Base-by-base conservation (phyloP, 2,329 filamentous ascomycete genomes). In the Endocalyx cinctus region DNA sequence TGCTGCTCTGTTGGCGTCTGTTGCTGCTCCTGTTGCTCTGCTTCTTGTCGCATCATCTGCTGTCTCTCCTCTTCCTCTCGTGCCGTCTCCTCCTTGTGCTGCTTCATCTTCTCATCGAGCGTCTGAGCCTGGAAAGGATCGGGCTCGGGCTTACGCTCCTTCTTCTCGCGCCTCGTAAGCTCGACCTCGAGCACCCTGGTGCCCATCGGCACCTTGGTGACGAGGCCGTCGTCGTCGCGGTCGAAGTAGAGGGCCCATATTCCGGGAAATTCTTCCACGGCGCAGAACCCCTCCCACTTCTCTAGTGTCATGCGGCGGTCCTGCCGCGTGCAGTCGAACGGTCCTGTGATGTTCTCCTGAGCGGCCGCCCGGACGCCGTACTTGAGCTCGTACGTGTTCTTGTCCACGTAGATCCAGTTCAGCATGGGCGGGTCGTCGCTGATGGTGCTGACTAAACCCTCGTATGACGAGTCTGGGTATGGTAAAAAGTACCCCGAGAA, bases 401-500 rank as follows among this genome's bases (percentile, higher is more conserved):
- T 58, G 46, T 71, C 62, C 27, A 70, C 54, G 36, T 65, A 71
- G 41, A 71, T 64, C 68, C 68, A 72, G 48, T 72, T 71, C 45
- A 71, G 55, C 41, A 69, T 62, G 1, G 67, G 67, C n/a, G 67
- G 64, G 11, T 64, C 64, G 31, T 69, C 62, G 20, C 60, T 66
- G 25, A 71, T 70, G 8, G 65, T 70, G 29, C 62, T 69, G 17
- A 71, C 67, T 3, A 71, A 51, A 4, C 68, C 68, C 23, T 67
- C 60, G 27, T 64, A 60, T 17, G 53, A 38, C n/a, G 60, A 42
- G n/a, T 73, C 73, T 4, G 74, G 73, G 42, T 77, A 77, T 2
- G 73, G 72, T 15, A 77, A 57, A 42, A 66, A 77, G 46, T 79
- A 77, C 17, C 74, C 74, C 4, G 70, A 63, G 45, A 74, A 77